Base-by-base conservation (phyloP, 2,329 filamentous ascomycete species). In the Pyrenophora graminea region DNA sequence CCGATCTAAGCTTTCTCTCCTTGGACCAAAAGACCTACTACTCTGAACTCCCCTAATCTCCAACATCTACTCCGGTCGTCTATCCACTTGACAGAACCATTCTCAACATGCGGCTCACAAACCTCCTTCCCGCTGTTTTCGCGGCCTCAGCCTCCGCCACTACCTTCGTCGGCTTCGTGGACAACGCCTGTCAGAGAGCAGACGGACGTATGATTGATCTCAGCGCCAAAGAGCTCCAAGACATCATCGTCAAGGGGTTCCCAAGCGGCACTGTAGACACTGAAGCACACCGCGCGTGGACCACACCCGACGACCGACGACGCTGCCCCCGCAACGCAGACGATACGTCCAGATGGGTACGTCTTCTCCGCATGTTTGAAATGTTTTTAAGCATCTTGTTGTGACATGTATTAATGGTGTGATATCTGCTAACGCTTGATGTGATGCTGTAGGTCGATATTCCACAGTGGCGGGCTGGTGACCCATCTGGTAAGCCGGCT, bases 51-150 rank as follows among this genome's bases (percentile, higher is more conserved):
- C 8, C 23, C 3, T 21, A 3, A 21, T 21, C 2, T 21, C 19
- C 19, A 21, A 21, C 19, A 21, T 21, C 19, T 21, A 21, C 23
- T 25, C 8, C 8, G 23, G 6, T 25, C 23, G 23, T 25, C 23
- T 8, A 25, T 3, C 21, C 21, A 23, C 1, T 23, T 7, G 21
- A 7, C 21, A 23, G 7, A 7, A 25, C 8, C 7, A 13, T 38
- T 3, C 19, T 2, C 34, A 34, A 39, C 1, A 45, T 50, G 47
- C 30, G 39, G 1, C 37, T 50, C 9, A 27, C 25, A 9, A 10
- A 45, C 27, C 7, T 45, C 30, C 3, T 50, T 5, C 40, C 47
- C 13, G 40, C 40, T 21, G 7, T 49, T 15, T 36, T 49, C 4
- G 41, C 40, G 8, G 15, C 34, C 10, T 23, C 47, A 1, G 30